These are phyloP conservation scores for Aspergillus quadricinctus DNA, from an alignment of 2,329 filamentous ascomycete genomes.

Conservation along the genomic window DNA sequence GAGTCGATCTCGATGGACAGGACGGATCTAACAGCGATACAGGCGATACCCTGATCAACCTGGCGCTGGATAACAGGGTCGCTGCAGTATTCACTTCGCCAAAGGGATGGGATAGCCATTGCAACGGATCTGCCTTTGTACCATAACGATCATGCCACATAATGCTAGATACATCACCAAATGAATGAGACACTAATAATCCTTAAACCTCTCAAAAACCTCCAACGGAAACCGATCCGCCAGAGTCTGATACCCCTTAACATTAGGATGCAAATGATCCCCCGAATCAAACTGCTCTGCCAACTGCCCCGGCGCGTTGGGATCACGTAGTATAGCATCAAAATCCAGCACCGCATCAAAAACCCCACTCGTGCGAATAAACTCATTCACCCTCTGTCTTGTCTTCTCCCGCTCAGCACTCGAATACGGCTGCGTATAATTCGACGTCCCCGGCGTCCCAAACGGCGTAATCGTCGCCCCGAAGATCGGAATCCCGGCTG, in stretches of 20 bases:
- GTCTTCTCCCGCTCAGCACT: conserved; percentile 53
- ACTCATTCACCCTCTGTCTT: conserved; percentile 56
- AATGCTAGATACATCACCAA: background rate
- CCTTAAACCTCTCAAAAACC: conserved; percentile 31
- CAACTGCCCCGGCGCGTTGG: conserved; percentile 47
- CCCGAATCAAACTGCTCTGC: conserved; percentile 53
- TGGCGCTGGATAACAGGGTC: background rate
- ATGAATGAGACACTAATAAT: too few relatives aligned
- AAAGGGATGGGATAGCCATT: background rate
- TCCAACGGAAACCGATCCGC: conserved; percentile 56
- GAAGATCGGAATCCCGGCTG: conserved; percentile 54
- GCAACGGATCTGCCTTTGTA: background rate
- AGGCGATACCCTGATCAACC: background rate
- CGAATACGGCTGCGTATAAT: conserved; percentile 49
- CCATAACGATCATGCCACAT: background rate
- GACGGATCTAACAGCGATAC: background rate
- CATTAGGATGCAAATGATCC: conserved; percentile 62
- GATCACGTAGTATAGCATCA: conserved; percentile 53
- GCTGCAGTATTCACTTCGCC: background rate
- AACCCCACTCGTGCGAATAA: conserved; percentile 52
- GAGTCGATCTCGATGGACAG: background rate
- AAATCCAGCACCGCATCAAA: conserved; percentile 64
- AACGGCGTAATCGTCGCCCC: conserved; percentile 66
- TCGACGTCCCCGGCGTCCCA: conserved; percentile 31
- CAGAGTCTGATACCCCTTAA: conserved; percentile 55